phyloP scores from a whole-genome alignment of 1,284 basidiomycete species.

The Ustilago hordei region DNA sequence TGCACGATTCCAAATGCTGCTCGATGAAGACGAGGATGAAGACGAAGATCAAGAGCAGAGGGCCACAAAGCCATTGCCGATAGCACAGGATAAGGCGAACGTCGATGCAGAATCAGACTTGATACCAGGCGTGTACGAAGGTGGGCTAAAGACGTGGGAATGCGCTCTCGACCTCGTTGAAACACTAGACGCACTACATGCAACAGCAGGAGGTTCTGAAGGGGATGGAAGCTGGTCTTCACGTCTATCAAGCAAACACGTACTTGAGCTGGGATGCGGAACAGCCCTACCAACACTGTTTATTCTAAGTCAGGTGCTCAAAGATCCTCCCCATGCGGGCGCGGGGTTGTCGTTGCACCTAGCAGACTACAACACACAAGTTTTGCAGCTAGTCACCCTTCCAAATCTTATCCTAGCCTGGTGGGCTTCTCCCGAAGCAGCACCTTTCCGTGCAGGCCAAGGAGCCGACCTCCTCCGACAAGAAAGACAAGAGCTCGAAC shows the following conservation, averaged over 20 bases:
- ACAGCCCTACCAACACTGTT: constrained; percentile 86
- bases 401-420: constrained; percentile 87
- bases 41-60: constrained; percentile 26
- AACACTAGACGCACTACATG: constrained; percentile 43
- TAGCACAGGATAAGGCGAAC: constrained; percentile 17
- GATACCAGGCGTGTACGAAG: constrained; percentile 92
- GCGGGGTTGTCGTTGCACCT: constrained; percentile 78
- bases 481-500: constrained; percentile 29
- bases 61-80: constrained; percentile 25
- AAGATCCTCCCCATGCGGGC: constrained; percentile 3
- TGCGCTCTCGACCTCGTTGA: constrained; percentile 85
- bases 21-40: constrained; percentile 69
- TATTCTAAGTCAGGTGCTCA: constrained; percentile 77
- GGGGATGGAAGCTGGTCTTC: constrained; percentile 12
- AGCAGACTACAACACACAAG: constrained; percentile 90
- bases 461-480: constrained; percentile 16
- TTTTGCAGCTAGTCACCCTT: constrained; percentile 78
- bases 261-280: constrained; percentile 83
- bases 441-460: constrained; percentile 16
- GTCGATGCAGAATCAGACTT: constrained; percentile 79
- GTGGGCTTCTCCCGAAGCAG: constrained; percentile 53
- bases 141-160: constrained; percentile 98
- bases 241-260: constrained; percentile 20
- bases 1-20: constrained; percentile 89
- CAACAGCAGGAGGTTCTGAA: constrained; percentile 4